Base-by-base conservation (phyloP, 768 basidiomycete genomes). In the Termitomyces sp. region DNA sequence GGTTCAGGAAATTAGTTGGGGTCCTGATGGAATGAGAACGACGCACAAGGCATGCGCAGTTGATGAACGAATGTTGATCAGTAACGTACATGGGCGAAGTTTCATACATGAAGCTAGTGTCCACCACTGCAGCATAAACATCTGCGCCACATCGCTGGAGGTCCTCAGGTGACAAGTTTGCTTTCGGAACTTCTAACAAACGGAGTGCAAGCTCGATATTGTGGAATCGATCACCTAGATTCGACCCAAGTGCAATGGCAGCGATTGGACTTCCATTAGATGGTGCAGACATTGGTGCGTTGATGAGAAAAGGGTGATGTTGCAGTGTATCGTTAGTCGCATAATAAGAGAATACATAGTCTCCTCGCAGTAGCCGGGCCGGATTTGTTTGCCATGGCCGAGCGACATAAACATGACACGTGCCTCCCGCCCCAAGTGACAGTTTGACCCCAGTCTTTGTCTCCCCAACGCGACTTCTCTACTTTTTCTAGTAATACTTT, bases 81-180 rank as follows among this genome's bases (percentile, higher is more conserved):
- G 83, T 83, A 45, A 96, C 89, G 69, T 99, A 98, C 97, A 99
- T 98, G 0, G 97, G 93, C 12, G 87, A 79, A 20, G 90, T 95
- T 72, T 98, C 90, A 69, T 98, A 98, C 75, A 98, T 69, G 72
- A 94, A 91, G 68, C 93, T 94, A 1, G 93, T 95, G 65, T 91
- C 80, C 22, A 86, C 71, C 31, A 96, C 76, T 16, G 66, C 67
- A 2, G 79, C 70, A 30, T 64, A 64, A 0, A 70, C 70, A 34
- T 70, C 61, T 20, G 55, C 47, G 11, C 47, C 55, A 41, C 54
- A 59, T 54, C 63, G 53, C 42, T 54, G 58, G 11, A 59, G 53
- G 22, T 64, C 58, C 6, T 61, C 63, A 15, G 59, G 44, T 9
- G 63, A 58, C 13, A 77, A 47, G 12, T 76, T 58, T 13, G 67